Base-by-base conservation (phyloP, 2,329 filamentous ascomycete genomes). In the Colletotrichum costaricense region DNA sequence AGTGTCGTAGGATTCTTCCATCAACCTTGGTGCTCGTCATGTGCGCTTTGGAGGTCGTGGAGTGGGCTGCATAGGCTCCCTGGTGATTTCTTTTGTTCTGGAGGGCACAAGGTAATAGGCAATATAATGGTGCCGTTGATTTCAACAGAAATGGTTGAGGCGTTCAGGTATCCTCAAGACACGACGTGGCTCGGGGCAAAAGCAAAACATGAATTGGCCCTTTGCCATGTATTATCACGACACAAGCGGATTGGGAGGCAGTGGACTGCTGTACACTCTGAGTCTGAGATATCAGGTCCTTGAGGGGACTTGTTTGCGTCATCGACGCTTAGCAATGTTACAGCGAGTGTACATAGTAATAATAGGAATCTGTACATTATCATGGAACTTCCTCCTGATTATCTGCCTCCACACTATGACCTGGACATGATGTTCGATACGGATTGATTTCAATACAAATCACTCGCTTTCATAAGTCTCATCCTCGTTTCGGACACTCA, bases 1-100 rank as follows among this genome's bases (percentile, higher is more conserved):
- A 19, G 14, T 60, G 42, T 67, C 76, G 0, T 75, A 95, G 93
- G 92, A 98, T 99, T 77, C 88, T 99, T 63, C 97, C 97, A 2
- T 98, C 95, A 52, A 99, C 97, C 1, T 89, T 99, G 55, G 80
- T 97, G 46, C 89, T 98, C 56, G 97, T 99, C 67, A 93, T 98
- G 90, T 90, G 94, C 80, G 97, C 96, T 24, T 87, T 99, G 63
- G 95, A 98, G 82, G 95, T 97, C 2, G 92, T 98, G 5, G 94
- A 97, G 80, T 98, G 96, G 96, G 94, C 95, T 5, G 81, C 75
- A 16, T 78, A 79, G 79, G 24, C 7, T 22, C 22, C 19, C 22
- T 8, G 16, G 22, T 33, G 9, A 2, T 73, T 73, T 68, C 33
- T 24, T 72, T 63, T 66, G 60, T 55, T 26, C 22, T 33, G 12